A percentile compares a stretch with the other conserved stretches of the same genome.
phyloP scores from a whole-genome alignment of 1,139 yeast genomes.

The Hansenula lynferdii region DNA sequence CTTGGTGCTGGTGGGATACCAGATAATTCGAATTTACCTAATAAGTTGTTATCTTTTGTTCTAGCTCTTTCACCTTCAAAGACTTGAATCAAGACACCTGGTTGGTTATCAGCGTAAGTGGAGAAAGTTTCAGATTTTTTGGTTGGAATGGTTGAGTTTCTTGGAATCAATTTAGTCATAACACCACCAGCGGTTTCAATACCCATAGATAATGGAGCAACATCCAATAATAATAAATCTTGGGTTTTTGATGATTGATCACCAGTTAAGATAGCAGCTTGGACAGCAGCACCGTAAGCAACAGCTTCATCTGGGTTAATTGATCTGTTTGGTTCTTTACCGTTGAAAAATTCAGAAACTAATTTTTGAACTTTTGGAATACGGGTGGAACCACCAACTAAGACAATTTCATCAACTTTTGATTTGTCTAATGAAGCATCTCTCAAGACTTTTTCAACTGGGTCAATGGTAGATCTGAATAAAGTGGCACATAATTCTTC shows the following conservation, averaged over 20 bases:
- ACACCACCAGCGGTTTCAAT: slow-evolving; percentile 96
- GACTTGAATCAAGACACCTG: slow-evolving; percentile 90
- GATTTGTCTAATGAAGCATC: slow-evolving; percentile 77
- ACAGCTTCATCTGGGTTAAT: slow-evolving; percentile 84
- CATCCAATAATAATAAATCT: slow-evolving; percentile 81
- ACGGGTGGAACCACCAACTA: slow-evolving; percentile 93
- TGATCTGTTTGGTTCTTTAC: slow-evolving; percentile 86
- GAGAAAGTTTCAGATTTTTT: slow-evolving; percentile 89
- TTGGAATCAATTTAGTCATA: slow-evolving; percentile 85
- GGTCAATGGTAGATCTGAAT: slow-evolving; percentile 82
- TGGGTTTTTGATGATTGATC: slow-evolving; percentile 57
- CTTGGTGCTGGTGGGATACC: slow-evolving; percentile 97
- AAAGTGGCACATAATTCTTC: slow-evolving; percentile 82
- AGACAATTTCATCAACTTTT: slow-evolving; percentile 77
- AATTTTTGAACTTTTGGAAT: slow-evolving; percentile 90
- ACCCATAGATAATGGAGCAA: slow-evolving; percentile 84
- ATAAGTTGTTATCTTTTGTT: slow-evolving; percentile 90
- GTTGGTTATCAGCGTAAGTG: slow-evolving; percentile 90
- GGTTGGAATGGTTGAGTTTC: slow-evolving; percentile 90
- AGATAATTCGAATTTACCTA: slow-evolving; percentile 88
- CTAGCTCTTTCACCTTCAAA: slow-evolving; percentile 93
- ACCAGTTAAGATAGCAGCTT: slow-evolving; percentile 91
- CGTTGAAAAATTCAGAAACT: slow-evolving; percentile 83
- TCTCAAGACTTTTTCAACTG: slow-evolving; percentile 82
- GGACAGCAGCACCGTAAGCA: slow-evolving; percentile 74